Conservation (phyloP, 2,329 filamentous ascomycete genomes). For the Cyphellophora europaea region DNA sequence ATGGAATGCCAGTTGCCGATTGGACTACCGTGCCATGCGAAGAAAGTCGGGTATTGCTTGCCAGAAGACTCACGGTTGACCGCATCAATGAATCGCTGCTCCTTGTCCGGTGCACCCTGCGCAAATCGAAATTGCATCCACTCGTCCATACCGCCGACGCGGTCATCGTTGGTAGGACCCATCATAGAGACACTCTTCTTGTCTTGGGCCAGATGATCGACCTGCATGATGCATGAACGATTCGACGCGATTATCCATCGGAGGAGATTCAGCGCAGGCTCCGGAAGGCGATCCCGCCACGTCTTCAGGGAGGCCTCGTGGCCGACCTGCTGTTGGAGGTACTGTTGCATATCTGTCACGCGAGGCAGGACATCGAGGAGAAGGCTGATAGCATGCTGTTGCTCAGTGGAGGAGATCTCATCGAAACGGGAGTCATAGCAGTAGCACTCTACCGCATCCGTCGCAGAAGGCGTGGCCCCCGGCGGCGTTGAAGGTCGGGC, state of each 20-base stretch:
- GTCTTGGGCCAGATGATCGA: slow-evolving; percentile 37
- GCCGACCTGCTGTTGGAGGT: slow-evolving; percentile 29
- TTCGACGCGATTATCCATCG: slow-evolving; percentile 89
- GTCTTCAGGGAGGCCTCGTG: slow-evolving; percentile 33
- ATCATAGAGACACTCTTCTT: slow-evolving; percentile 3
- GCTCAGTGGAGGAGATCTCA: slow-evolving; percentile 20
- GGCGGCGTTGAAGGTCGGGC: neutral
- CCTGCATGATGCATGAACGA: slow-evolving; percentile 72
- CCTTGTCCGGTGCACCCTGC: slow-evolving; percentile 82
- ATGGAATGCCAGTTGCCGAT: slow-evolving; percentile 84
- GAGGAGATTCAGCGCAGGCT: slow-evolving; percentile 58
- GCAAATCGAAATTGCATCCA: slow-evolving; percentile 81
- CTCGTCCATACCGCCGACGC: slow-evolving; percentile 52
- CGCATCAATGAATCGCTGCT: slow-evolving; percentile 60
- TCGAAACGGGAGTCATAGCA: slow-evolving; percentile 33
- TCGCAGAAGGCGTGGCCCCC: neutral
- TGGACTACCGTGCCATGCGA: slow-evolving; percentile 77
- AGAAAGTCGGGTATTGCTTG: slow-evolving; percentile 56
- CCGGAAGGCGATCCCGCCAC: slow-evolving; percentile 54
- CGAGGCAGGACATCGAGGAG: slow-evolving; percentile 31
- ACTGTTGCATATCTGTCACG: slow-evolving; percentile 33
- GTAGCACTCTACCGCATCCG: slow-evolving; percentile 11
- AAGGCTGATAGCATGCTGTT: slow-evolving; percentile 22
- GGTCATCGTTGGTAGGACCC: slow-evolving; percentile 29
- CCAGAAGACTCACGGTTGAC: slow-evolving; percentile 38